These are phyloP conservation scores for Kwoniella dejecticola DNA, from an alignment of 768 basidiomycete genomes.

Conservation along the genomic window DNA sequence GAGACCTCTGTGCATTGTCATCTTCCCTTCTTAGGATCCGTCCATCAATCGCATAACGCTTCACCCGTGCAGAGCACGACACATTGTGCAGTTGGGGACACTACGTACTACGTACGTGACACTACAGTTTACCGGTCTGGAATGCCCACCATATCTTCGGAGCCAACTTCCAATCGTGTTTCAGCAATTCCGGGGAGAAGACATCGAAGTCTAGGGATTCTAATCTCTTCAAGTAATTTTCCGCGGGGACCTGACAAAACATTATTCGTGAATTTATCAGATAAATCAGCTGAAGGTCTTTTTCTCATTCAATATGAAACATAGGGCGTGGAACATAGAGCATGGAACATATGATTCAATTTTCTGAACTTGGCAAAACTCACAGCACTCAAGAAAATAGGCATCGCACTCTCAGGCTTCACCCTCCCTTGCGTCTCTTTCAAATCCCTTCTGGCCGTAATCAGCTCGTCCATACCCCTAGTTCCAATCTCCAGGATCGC, in stretches of 20 bases:
- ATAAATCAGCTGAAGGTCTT: not conserved
- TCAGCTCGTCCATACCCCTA: conserved; percentile 55
- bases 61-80: no score
- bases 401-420: conserved; percentile 42
- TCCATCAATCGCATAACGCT: no score
- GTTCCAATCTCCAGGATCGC: conserved; percentile 52
- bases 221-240: conserved; percentile 49
- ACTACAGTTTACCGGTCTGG: conserved; percentile 37
- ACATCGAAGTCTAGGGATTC: conserved; percentile 53
- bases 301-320: no score
- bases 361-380: conserved; percentile 24
- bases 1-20: no score
- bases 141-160: conserved; percentile 50
- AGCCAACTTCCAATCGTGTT: conserved; percentile 52
- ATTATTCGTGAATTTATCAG: no score
- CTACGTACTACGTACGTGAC: not conserved
- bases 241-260: conserved; percentile 53
- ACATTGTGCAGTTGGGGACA: no score
- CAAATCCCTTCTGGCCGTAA: conserved; percentile 53
- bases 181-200: conserved; percentile 50
- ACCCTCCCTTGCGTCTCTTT: conserved; percentile 44
- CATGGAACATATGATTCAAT: no score
- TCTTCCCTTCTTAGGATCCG: no score
- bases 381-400: conserved; percentile 50
- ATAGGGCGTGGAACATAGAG: no score